phyloP scores from a whole-genome alignment of 208 protist genomes.

The Leishmania aethiopica region DNA sequence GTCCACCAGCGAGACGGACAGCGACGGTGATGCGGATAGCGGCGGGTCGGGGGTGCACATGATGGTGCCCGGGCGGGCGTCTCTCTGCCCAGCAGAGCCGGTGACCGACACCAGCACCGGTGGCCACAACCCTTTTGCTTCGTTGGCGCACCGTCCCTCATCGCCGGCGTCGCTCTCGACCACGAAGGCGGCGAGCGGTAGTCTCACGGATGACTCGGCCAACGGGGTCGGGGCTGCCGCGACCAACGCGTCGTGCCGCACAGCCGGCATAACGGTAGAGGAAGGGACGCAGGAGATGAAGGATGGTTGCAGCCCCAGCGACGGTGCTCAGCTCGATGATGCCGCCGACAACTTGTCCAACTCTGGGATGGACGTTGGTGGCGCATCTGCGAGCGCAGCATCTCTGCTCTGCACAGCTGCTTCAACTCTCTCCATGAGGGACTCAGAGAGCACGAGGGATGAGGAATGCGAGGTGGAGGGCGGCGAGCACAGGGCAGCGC shows the following conservation, averaged over 20 bases:
- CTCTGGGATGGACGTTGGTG: background rate
- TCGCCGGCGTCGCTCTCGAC: background rate
- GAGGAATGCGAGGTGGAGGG: background rate
- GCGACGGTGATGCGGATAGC: conserved; percentile 5
- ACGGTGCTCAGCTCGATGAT: background rate
- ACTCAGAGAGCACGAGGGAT: conserved; percentile 3
- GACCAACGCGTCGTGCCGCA: background rate
- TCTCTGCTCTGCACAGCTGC: background rate
- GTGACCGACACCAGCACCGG: background rate
- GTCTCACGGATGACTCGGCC: conserved; percentile 1
- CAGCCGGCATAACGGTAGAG: background rate
- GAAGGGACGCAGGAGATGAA: background rate
- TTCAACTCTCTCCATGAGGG: background rate
- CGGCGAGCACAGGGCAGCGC: background rate
- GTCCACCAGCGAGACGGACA: conserved; percentile 27
- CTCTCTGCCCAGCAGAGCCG: background rate
- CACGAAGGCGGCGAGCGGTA: background rate
- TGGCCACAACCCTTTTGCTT: background rate
- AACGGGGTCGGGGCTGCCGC: background rate
- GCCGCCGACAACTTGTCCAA: background rate
- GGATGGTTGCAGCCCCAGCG: background rate
- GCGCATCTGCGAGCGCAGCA: background rate
- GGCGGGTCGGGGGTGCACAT: background rate
- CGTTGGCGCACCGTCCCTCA: background rate
- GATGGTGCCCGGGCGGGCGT: background rate